phyloP scores from a whole-genome alignment of 306 rosid species.

The Carpinus viminea region DNA sequence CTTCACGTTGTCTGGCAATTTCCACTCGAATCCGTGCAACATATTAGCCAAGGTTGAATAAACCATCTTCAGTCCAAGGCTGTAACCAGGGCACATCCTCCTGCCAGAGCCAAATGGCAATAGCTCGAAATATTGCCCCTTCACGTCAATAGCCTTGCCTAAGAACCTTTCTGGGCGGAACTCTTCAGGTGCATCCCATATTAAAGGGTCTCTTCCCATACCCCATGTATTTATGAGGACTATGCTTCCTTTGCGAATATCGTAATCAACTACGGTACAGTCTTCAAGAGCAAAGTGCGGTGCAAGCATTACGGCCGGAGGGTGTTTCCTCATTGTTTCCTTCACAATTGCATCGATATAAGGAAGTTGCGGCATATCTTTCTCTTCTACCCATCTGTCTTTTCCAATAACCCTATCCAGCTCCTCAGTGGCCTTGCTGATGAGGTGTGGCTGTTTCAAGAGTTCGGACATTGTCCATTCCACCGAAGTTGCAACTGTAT shows the following conservation, averaged over 20 bases:
- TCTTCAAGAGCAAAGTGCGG: constrained; percentile 37
- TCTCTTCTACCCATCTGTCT: constrained; percentile 38
- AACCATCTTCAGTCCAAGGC: constrained; percentile 2
- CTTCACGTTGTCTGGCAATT: background rate
- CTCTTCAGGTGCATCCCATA: constrained; percentile 34
- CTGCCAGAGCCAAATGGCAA: constrained; percentile 44
- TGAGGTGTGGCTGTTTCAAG: constrained; percentile 24
- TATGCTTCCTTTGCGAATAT: constrained; percentile 3
- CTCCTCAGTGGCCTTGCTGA: constrained; percentile 30
- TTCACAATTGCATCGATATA: constrained; percentile 12
- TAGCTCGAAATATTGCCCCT: constrained; percentile 34
- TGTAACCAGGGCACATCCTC: constrained; percentile 27
- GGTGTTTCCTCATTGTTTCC: constrained; percentile 39
- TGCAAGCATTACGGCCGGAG: constrained; percentile 27
- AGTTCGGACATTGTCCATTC: constrained; percentile 46
- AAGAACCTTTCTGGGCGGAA: constrained; percentile 35
- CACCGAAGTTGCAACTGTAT: constrained; percentile 28
- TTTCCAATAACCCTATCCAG: constrained; percentile 37
- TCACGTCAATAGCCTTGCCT: constrained; percentile 25
- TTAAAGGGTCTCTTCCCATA: constrained; percentile 31
- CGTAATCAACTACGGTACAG: constrained; percentile 8
- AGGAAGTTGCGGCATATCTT: constrained; percentile 31
- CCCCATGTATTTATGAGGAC: constrained; percentile 41
- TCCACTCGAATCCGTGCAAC: constrained; percentile 36
- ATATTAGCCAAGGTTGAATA: constrained; percentile 4